These are phyloP conservation scores for Auricularia heimuer DNA, from an alignment of 768 basidiomycete genomes.

Conservation along the genomic window DNA sequence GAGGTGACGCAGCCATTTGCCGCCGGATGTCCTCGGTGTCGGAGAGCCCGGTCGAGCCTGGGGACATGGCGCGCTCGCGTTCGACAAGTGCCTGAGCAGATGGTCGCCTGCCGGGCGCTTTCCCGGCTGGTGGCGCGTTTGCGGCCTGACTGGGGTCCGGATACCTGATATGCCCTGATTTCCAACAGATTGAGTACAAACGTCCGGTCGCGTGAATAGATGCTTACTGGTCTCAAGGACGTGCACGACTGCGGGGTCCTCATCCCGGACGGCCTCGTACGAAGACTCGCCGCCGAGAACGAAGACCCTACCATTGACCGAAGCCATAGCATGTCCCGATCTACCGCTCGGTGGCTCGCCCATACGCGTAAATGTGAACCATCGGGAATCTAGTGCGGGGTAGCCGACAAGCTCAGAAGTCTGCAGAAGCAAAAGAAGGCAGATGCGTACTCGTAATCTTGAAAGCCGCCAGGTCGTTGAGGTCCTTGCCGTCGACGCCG, in stretches of 20 bases:
- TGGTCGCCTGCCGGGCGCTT: constrained; percentile 37
- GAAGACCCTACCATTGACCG: constrained; percentile 77
- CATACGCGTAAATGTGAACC: constrained; percentile 99
- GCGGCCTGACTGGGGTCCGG: constrained; percentile 51
- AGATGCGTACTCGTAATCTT: constrained; percentile 78
- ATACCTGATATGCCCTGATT: constrained; percentile 84
- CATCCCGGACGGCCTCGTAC: constrained; percentile 48
- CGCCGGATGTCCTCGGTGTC: constrained; percentile 8
- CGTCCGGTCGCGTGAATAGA: constrained; percentile 23
- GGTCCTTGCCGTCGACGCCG: constrained; percentile 93
- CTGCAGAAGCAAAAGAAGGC: constrained; percentile 12
- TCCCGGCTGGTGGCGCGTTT: constrained; percentile 10
- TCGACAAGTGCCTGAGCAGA: constrained; percentile 31
- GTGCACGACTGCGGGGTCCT: constrained; percentile 77
- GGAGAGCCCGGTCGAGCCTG: constrained; percentile 20
- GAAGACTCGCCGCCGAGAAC: constrained; percentile 94
- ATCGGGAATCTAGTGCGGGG: constrained; percentile 65
- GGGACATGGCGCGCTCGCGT: constrained; percentile 43
- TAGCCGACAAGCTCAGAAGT: constrained; percentile 9
- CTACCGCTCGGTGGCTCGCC: constrained; percentile 87
- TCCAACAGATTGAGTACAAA: not conserved
- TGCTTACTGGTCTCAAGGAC: constrained; percentile 81
- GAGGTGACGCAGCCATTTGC: constrained; percentile 3
- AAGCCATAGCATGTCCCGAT: constrained; percentile 97
- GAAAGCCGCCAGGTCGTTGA: constrained; percentile 92